Evolutionary conservation across 2,329 filamentous ascomycete genomes (phyloP), one percentile per base, ranked within the genome.

Genomic region (Penicillium sp.): DNA sequence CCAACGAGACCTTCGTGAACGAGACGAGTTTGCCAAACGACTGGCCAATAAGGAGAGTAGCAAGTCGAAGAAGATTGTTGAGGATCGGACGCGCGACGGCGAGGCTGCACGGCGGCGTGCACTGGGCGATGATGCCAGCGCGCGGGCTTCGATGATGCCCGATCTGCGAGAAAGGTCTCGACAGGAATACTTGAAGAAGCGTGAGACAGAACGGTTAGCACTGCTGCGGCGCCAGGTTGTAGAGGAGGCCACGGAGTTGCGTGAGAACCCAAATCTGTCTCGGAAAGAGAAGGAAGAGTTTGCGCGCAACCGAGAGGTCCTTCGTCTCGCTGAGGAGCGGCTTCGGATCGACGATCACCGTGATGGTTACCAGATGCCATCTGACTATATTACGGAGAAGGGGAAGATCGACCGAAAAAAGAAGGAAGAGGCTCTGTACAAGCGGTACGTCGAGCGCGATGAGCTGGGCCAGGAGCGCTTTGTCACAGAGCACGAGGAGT

Each of bases 381-480:
- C 96, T 56, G 89, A 96, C 66, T 95, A 95, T 64, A 91, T 95
- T 54, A 95, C 87, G 0, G 89, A 94, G 65, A 90, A 91, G 69
- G 89, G 88, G 21, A 93, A 94, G 64, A 84, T 95, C 54, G 87
- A 95, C 64, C 78, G 79, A 59, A 89, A 86, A 66, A 86, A 87
- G 65, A 97, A 97, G 66, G 82, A 93, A 55, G 87, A 94, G 22
- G 88, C 87, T 0, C 77, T 98, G 10, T 95, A 95, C 71, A 90
- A 88, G 66, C 82, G 90, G 44, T 91, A 95, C 59, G 84, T 95
- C 3, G 90, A 96, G 55, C 80, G 81, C 53, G 89, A 95, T 60
- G 87, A 94, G 61, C 84, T 84, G 60, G 90, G 90, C 4, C 84
- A 93, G 56, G 91, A 96, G 66, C 85, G 84, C 60, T 94, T 88